Evolutionary conservation across 176 grass and related monocot species (phyloP).

Genomic region (Bolboschoenus planiculmis): DNA sequence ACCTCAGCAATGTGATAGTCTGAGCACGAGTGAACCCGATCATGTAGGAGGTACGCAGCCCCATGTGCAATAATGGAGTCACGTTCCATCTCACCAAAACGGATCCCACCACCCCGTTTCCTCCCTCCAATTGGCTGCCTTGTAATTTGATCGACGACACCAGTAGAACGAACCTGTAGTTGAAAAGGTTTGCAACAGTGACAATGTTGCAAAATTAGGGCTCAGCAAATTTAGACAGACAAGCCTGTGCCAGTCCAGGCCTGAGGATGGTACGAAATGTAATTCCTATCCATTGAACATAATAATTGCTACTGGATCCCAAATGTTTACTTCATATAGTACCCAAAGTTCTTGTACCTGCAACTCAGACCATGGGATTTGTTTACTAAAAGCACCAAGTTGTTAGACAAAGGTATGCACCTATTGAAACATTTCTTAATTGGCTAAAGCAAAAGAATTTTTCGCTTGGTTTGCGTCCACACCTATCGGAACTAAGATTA

Average conservation of each 20-base stretch:
- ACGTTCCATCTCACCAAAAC: slow-evolving; percentile 97
- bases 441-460: neutral
- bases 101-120: slow-evolving; percentile 86
- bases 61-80: slow-evolving; percentile 83
- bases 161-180: slow-evolving; percentile 73
- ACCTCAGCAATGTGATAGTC: slow-evolving; percentile 90
- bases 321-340: neutral
- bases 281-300: neutral
- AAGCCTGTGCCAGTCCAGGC: neutral
- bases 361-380: neutral
- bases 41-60: slow-evolving; percentile 74
- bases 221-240: too few species aligned
- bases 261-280: neutral
- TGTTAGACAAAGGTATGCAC: neutral
- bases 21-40: slow-evolving; percentile 86
- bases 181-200: neutral
- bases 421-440: too few species aligned
- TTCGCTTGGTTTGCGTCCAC: neutral
- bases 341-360: neutral
- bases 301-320: neutral
- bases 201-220: neutral
- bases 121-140: slow-evolving; percentile 90
- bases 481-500: neutral
- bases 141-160: slow-evolving; percentile 70
- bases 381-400: neutral